Base-by-base conservation (phyloP, 352 stramenopile genomes). In the Phytophthora pluvialis region DNA sequence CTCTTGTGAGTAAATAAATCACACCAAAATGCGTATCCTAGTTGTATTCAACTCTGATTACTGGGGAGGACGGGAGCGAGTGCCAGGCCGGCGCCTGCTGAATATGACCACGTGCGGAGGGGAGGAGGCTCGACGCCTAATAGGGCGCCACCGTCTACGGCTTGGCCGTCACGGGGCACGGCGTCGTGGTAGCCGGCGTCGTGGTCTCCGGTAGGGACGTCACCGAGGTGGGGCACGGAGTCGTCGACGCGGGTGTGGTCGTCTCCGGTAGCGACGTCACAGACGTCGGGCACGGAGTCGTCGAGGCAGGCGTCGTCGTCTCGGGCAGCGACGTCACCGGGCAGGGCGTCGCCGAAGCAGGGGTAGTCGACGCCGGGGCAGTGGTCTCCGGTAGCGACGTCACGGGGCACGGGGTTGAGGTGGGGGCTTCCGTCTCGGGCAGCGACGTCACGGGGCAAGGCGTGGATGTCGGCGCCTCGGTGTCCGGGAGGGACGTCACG, bases 121-220 rank as follows among this genome's bases (percentile, higher is more conserved):
- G 43, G 48, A 56, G 15, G 58, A 57, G 56, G 57, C 55, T 38
- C 31, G 48, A 65, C 62, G 42, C 47, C 62, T 70, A 44, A 71
- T 71, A 67, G 16, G 35, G 32, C 29, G 50, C 9, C 50, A 25
- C 44, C n/a, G 35, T 39, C 49, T 67, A 65, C 49, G 63, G 63
- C 63, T 71, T 71, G 4, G 66, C 60, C 60, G 71, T 79, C 10
- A 79, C 29, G n/a, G 71, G 71, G 58, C 71, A 79, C 36, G 71
- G 71, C 26, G 71, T 78, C 35, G 70, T 69, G 0, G 70, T 55
- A 31, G 66, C 43, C 12, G 65, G 50, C 26, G 60, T 64, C 59
- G 51, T 49, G 11, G 53, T 64, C 61, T 68, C 60, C 49, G 60
- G 60, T 1, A 67, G 60, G 50, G 60, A 55, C 9, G 60, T 64